These are phyloP conservation scores for Ophiostoma tasmaniense DNA, from an alignment of 2,329 filamentous ascomycete genomes.

Conservation along the genomic window DNA sequence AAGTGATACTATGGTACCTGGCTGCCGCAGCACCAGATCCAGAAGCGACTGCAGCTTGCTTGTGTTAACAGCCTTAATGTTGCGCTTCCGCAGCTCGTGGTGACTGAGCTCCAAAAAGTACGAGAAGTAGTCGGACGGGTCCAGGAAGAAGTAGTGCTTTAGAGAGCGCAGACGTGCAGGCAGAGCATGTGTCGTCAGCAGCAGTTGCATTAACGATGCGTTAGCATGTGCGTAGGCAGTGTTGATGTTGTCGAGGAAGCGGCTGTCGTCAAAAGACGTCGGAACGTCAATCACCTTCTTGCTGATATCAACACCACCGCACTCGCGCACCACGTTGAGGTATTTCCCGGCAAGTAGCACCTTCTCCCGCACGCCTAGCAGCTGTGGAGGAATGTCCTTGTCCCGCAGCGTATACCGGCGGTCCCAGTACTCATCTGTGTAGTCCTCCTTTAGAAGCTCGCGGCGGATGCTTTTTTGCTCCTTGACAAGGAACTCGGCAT, in stretches of 20 bases:
- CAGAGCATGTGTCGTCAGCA: conserved; percentile 86
- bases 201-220: conserved; percentile 78
- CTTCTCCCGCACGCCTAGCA: conserved; percentile 86
- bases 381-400: conserved; percentile 81
- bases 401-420: conserved; percentile 92
- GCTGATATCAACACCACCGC: conserved; percentile 88
- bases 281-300: conserved; percentile 84
- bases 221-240: conserved; percentile 92
- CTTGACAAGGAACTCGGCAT: conserved; percentile 88
- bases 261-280: conserved; percentile 79
- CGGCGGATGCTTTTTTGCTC: conserved; percentile 92
- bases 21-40: conserved; percentile 93
- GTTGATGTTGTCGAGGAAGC: conserved; percentile 94
- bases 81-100: conserved; percentile 88
- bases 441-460: conserved; percentile 87
- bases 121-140: conserved; percentile 94
- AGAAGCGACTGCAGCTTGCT: conserved; percentile 89
- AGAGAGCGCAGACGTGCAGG: conserved; percentile 79
- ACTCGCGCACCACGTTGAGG: conserved; percentile 93
- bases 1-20: conserved; percentile 83
- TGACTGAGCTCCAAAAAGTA: conserved; percentile 91
- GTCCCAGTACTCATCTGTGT: conserved; percentile 99
- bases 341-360: conserved; percentile 95
- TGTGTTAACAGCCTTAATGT: conserved; percentile 79
- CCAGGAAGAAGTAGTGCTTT: conserved; percentile 98